These are phyloP conservation scores for Solanum chiquidenum DNA, from an alignment of 257 asterid species.

Conservation along the genomic window DNA sequence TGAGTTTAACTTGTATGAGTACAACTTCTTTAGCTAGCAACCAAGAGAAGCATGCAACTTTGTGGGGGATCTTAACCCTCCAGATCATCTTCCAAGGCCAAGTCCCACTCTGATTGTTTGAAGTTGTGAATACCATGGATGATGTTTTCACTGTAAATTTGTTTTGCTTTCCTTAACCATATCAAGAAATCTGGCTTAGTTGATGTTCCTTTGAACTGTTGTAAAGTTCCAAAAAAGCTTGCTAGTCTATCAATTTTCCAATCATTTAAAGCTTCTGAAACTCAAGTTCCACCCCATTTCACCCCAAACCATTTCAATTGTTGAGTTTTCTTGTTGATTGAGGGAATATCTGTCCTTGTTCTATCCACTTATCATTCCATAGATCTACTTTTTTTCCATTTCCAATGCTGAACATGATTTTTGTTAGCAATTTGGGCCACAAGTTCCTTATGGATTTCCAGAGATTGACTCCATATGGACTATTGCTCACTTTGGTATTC, in stretches of 20 bases:
- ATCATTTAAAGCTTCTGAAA: background rate
- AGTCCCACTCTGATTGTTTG: background rate
- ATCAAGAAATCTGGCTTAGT: background rate
- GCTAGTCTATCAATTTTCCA: background rate
- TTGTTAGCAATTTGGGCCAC: background rate
- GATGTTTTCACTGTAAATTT: background rate
- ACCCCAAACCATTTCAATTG: background rate
- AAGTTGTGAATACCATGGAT: background rate
- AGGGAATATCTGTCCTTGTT: background rate
- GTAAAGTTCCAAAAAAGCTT: background rate
- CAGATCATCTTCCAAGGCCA: background rate
- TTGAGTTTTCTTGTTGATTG: background rate
- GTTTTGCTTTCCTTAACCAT: background rate
- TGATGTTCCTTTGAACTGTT: background rate
- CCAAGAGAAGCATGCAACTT: background rate
- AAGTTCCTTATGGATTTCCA: background rate
- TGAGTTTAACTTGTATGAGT: too few species aligned
- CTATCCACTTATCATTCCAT: background rate
- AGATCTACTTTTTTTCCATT: background rate
- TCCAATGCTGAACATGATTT: background rate
- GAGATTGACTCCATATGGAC: background rate
- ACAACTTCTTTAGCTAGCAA: background rate
- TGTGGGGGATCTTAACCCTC: background rate
- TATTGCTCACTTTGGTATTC: background rate
- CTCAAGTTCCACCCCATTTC: background rate